Percentiles rank a stretch among this genome's conserved stretches.
These are phyloP conservation scores for Colletotrichum echinochloae DNA, from an alignment of 2,329 filamentous ascomycete species.

Conservation along the genomic window DNA sequence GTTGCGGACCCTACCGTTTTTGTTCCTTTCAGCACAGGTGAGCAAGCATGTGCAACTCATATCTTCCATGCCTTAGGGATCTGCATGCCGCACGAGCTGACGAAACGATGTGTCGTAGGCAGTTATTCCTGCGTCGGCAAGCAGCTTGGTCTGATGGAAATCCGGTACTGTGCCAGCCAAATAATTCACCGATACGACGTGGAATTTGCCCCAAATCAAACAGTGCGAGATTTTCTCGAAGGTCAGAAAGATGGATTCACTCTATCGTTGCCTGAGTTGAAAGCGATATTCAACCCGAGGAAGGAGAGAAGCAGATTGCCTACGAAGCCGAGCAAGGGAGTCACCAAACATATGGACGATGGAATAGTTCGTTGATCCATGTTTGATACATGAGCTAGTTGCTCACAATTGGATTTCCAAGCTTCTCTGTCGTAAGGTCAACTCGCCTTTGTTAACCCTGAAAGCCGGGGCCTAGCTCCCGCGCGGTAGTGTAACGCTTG, in stretches of 20 bases:
- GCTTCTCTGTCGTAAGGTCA: background rate
- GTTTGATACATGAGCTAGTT: background rate
- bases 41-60: slow-evolving; percentile 23
- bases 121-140: slow-evolving; percentile 52
- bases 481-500: background rate
- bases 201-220: slow-evolving; percentile 29
- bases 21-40: slow-evolving; percentile 47
- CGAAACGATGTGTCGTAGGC: slow-evolving; percentile 40
- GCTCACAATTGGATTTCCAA: background rate
- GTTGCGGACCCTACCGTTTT: slow-evolving; percentile 43
- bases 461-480: background rate
- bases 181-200: slow-evolving; percentile 36
- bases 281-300: slow-evolving; percentile 37
- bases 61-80: background rate
- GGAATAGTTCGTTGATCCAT: background rate
- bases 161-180: slow-evolving; percentile 42
- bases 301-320: slow-evolving; percentile 2
- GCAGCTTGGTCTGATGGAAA: slow-evolving; percentile 51
- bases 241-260: slow-evolving; percentile 39
- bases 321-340: background rate
- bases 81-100: background rate
- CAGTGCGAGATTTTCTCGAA: slow-evolving; percentile 18
- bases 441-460: background rate
- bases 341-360: background rate
- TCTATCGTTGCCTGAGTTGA: slow-evolving; percentile 34